Evolutionary conservation across 2,329 filamentous ascomycete species (phyloP), one percentile per base, ranked within the genome.

Genomic region (Aspergillus tubingensis): DNA sequence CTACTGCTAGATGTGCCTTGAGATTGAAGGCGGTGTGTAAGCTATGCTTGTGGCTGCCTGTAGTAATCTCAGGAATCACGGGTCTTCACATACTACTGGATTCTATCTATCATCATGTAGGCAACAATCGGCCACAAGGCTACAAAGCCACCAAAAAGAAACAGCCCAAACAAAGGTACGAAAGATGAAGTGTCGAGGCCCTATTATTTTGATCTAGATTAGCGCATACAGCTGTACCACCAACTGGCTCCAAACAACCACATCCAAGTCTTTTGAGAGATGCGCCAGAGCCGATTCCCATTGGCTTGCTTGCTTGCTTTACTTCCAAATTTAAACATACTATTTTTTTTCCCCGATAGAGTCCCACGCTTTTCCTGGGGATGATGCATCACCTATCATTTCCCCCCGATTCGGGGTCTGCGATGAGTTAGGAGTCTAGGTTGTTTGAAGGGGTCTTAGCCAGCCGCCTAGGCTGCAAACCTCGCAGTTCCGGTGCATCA

Each of bases 161-260:
- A 10, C 41, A 43, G 62, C 55, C 32, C 23, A 36, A 38, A 61
- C 36, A 61, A 55, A 54, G 51, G 43, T 54, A 61, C 55, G 50
- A 61, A 41, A 17, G 21, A 44, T 32, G 47, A 21, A 58, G 41
- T 27, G 13, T 23, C 25, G 10, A 39, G 32, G 17, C 52, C 49
- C 15, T 23, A 41, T 32, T 13, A 52, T 38, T 13, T 6, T 17
- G 17, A 49, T 21, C 36, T 13, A 17, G 23, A 15, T 56, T 41
- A 53, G 32, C n/a, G 21, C 38, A 47, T 53, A 52, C 60, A 59
- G 52, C 49, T 61, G 47, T 57, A 62, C 25, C 41, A 65, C 65
- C 59, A 66, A 57, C 64, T 68, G 66, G 66, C 66, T 52, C 66
- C 65, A 68, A 61, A 67, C 60, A 68, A 57, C 47, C 32, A 27